phyloP scores from a whole-genome alignment of 2,329 filamentous ascomycete species.

The Alternaria consortialis region DNA sequence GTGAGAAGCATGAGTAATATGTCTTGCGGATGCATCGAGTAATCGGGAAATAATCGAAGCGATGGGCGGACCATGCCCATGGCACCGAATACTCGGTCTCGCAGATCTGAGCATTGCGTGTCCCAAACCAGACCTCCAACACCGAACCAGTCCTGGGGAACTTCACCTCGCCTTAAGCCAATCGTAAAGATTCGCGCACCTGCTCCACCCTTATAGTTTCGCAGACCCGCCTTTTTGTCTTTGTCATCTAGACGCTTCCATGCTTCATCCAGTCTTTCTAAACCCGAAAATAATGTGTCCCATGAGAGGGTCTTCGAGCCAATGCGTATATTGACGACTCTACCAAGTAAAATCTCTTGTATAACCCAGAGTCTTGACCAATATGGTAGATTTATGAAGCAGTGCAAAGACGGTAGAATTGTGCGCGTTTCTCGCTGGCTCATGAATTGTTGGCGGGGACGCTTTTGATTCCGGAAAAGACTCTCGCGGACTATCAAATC shows the following conservation, averaged over 20 bases:
- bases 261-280: background rate
- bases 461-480: rapidly evolving
- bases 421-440: background rate
- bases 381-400: background rate
- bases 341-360: background rate
- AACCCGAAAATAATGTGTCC: background rate
- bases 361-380: background rate
- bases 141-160: background rate
- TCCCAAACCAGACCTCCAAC: background rate
- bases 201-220: too few relatives aligned
- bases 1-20: background rate
- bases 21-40: background rate
- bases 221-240: background rate
- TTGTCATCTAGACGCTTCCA: background rate
- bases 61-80: background rate
- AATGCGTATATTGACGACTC: background rate
- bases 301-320: background rate
- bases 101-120: background rate
- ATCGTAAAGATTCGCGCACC: background rate
- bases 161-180: rapidly evolving
- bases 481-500: background rate
- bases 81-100: background rate
- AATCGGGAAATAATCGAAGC: background rate
- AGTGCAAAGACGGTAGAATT: rapidly evolving
- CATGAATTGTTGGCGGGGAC: rapidly evolving